Evolutionary conservation across 2,329 filamentous ascomycete genomes (phyloP).

Genomic region (Xylariaceae sp.): DNA sequence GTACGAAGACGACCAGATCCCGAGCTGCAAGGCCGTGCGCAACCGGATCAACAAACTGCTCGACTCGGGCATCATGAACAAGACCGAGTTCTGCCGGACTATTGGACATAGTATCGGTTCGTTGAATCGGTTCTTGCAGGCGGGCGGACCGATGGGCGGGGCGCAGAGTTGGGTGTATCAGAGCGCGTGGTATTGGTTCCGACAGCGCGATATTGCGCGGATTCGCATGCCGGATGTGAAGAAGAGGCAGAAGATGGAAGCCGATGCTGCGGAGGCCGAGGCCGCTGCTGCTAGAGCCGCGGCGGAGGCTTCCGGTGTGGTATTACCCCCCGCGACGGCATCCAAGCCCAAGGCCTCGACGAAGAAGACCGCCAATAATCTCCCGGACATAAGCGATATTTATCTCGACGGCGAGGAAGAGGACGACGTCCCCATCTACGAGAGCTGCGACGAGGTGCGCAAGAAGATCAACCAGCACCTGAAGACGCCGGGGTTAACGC

Average conservation of each 20-base stretch:
- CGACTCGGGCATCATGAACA: slow-evolving; percentile 25
- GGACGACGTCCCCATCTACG: slow-evolving; percentile 44
- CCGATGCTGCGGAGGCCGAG: slow-evolving; percentile 10
- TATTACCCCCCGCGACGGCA: not conserved
- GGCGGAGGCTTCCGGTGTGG: no score
- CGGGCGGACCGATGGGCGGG: slow-evolving; percentile 19
- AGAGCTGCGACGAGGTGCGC: slow-evolving; percentile 54
- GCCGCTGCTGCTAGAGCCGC: not conserved
- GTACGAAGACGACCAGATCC: slow-evolving; percentile 9
- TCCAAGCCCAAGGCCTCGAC: not conserved
- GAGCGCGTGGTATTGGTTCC: slow-evolving; percentile 24
- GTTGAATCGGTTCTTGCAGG: slow-evolving; percentile 19
- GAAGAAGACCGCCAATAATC: not conserved
- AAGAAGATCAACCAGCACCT: slow-evolving; percentile 51
- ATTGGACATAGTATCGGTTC: slow-evolving; percentile 11
- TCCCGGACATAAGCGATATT: slow-evolving; percentile 37
- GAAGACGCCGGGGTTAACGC: slow-evolving; percentile 41
- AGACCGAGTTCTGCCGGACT: slow-evolving; percentile 22
- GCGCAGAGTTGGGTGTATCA: slow-evolving; percentile 10
- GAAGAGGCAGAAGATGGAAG: slow-evolving; percentile 23
- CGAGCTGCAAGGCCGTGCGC: slow-evolving; percentile 20
- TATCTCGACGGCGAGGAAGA: slow-evolving; percentile 40
- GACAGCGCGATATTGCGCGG: slow-evolving; percentile 22
- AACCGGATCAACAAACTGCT: slow-evolving; percentile 23
- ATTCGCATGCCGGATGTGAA: slow-evolving; percentile 26